Conservation (phyloP, 2,329 filamentous ascomycete genomes). For the Fusarium sp. region DNA sequence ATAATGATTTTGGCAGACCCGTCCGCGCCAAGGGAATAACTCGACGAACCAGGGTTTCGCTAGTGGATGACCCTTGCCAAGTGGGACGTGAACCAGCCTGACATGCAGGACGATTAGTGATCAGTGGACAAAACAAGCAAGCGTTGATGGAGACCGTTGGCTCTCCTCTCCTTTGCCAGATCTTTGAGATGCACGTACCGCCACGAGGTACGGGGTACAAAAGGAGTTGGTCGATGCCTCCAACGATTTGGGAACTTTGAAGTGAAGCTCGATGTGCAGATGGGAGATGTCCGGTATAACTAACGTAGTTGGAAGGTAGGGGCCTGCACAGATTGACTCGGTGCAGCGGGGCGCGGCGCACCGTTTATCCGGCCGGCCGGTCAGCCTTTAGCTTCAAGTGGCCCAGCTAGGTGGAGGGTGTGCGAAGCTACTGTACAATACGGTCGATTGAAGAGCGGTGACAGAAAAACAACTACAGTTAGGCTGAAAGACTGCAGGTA, state of each 20-base stretch:
- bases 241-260: background rate
- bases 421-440: background rate
- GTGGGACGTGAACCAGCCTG: slow-evolving; percentile 35
- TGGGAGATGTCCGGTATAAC: background rate
- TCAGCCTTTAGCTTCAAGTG: slow-evolving; percentile 8
- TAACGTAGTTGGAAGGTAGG: background rate
- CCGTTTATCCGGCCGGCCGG: slow-evolving; percentile 21
- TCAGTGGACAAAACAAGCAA: slow-evolving; percentile 12
- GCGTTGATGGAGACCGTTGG: slow-evolving; percentile 22
- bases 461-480: background rate
- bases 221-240: background rate
- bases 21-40: slow-evolving; percentile 37
- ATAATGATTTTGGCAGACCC: slow-evolving; percentile 31
- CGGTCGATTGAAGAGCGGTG: background rate
- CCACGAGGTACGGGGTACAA: slow-evolving; percentile 13
- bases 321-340: background rate
- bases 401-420: background rate
- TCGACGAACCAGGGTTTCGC: slow-evolving; percentile 29
- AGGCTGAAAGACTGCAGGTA: background rate
- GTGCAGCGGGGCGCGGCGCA: slow-evolving; percentile 11
- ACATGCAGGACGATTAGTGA: slow-evolving; percentile 41
- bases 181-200: slow-evolving; percentile 35
- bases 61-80: slow-evolving; percentile 29
- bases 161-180: slow-evolving; percentile 14
- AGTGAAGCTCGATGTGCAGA: slow-evolving; percentile 1